Base-by-base conservation (phyloP, 352 stramenopile species). In the Bremia lactucae region DNA sequence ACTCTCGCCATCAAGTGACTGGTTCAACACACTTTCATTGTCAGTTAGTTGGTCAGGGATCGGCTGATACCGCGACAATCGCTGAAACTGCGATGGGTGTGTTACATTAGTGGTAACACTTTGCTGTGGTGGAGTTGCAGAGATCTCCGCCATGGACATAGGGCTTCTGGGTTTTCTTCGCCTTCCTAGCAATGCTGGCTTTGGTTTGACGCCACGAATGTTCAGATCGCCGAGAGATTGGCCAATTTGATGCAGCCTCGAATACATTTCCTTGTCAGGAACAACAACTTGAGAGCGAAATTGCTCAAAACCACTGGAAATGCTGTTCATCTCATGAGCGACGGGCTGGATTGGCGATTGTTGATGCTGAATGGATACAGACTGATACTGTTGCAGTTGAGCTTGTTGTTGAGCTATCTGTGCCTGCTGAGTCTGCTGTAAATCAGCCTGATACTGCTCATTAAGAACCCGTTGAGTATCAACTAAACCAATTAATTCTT, bases 91-190 rank as follows among this genome's bases (percentile, higher is more conserved):
- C 24, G 71, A 55, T n/a, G 68, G 70, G 14, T 70, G 50, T 21
- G 63, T 40, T 13, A 54, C 23, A 11, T 58, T 67, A 2, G 46
- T 20, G 2, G 46, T 46, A 34, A 58, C 48, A 0, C 57, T 36
- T 23, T 52, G 65, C 25, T 59, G 67, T 20, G 31, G 49, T 10
- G 58, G 52, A 9, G 29, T 34, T 10, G 55, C 26, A 3, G 60
- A 55, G 46, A 87, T 83, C 34, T 87, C 72, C 3, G 66, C 69
- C 58, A 87, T 81, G 4, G 70, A 80, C 54, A 87, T 74, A 6
- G 72, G 65, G 11, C 66, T 80, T 31, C 53, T 49, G 13, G 59
- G 41, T 34, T 64, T 43, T 31, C 56, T 36, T 46, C 55, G 23
- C 37, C 52, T 43, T 8, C 36, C 38, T 37, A 49, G 62, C 2